phyloP scores from a whole-genome alignment of 2,329 filamentous ascomycete species.

The Monosporascus sp. region DNA sequence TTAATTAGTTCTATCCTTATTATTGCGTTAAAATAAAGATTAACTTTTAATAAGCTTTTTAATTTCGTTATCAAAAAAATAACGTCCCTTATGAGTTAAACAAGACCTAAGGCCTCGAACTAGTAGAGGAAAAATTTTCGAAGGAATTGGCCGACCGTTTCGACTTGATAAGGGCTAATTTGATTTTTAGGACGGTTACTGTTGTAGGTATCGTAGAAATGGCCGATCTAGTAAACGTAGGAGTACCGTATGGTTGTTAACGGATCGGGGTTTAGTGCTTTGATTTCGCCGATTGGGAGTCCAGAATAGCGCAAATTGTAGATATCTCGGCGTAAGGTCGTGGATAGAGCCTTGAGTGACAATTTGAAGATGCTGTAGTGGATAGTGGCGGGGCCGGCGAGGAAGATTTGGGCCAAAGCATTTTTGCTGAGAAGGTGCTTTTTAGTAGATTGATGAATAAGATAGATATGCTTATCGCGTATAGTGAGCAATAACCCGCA shows the following conservation, averaged over 20 bases:
- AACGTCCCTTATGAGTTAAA: constrained; percentile 13
- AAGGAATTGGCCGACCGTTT: constrained; percentile 28
- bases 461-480: too few species aligned
- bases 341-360: constrained; percentile 26
- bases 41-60: constrained; percentile 3
- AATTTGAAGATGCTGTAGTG: too few species aligned
- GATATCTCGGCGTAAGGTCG: constrained; percentile 29
- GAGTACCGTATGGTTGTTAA: too few species aligned
- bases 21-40: not conserved
- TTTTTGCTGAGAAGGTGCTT: too few species aligned
- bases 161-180: too few species aligned
- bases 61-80: not conserved
- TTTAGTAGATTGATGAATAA: too few species aligned
- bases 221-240: too few species aligned
- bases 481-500: too few species aligned
- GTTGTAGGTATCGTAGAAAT: too few species aligned
- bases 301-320: constrained; percentile 24
- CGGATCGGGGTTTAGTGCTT: constrained; percentile 18
- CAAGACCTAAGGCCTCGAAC: constrained; percentile 37
- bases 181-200: constrained; percentile 22
- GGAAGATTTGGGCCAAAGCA: too few species aligned
- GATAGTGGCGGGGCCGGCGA: too few species aligned
- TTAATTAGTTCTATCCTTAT: not conserved
- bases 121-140: constrained; percentile 34
- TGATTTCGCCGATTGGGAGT: constrained; percentile 15